phyloP scores from a whole-genome alignment of 2,329 filamentous ascomycete genomes.

The Fusarium sp. region DNA sequence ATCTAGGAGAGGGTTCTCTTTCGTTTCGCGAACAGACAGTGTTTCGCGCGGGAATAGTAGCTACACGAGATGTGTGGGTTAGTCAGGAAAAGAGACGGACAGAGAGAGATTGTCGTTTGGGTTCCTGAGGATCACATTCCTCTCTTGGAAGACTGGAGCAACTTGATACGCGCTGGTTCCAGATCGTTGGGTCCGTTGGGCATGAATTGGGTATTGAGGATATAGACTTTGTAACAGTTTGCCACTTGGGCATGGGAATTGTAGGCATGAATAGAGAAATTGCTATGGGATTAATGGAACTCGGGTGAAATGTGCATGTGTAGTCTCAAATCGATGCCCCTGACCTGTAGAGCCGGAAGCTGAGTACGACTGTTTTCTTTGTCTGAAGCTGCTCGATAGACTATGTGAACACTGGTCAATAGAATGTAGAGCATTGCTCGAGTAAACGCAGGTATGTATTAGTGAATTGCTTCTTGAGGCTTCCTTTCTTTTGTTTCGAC shows the following conservation, averaged over 20 bases:
- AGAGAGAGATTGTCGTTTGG: background rate
- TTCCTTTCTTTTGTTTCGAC: constrained; percentile 6
- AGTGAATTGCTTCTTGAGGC: constrained; percentile 28
- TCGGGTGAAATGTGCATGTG: constrained; percentile 5
- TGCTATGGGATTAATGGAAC: background rate
- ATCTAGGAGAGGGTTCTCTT: background rate
- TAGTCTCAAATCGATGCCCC: constrained; percentile 15
- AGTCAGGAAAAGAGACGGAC: too few relatives aligned
- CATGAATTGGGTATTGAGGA: constrained; percentile 25
- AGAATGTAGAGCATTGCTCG: background rate
- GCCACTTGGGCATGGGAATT: constrained; percentile 1
- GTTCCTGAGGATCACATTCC: constrained; percentile 35
- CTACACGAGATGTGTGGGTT: constrained; percentile 1
- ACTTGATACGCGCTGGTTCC: constrained; percentile 23
- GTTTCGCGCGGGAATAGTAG: constrained; percentile 12
- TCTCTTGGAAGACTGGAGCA: constrained; percentile 28
- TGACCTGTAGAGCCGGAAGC: background rate
- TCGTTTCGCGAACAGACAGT: background rate
- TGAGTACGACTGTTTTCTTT: background rate
- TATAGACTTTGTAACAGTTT: background rate
- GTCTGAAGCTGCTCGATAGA: background rate
- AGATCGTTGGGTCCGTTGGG: constrained; percentile 38
- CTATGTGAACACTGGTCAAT: background rate
- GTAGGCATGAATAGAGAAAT: background rate
- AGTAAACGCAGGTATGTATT: constrained; percentile 29